Conservation (phyloP, 1,139 yeast genomes). For the Lodderomyces beijingensis region DNA sequence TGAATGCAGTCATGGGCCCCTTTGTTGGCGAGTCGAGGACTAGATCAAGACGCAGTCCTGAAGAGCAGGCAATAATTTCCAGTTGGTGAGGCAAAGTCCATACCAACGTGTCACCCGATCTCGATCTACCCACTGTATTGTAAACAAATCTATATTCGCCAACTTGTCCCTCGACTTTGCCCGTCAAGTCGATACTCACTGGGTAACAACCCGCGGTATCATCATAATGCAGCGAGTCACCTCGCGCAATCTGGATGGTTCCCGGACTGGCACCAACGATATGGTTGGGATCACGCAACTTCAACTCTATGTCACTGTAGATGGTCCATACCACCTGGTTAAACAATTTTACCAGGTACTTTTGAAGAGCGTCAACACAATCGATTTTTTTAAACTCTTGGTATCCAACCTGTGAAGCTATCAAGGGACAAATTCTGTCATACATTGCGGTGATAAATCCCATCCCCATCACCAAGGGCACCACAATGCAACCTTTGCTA, state of each 20-base stretch:
- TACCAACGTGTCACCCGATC: conserved; percentile 29
- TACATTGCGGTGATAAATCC: conserved; percentile 67
- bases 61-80: conserved; percentile 30
- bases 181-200: conserved; percentile 22
- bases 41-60: no score
- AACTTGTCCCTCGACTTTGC: conserved; percentile 19
- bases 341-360: conserved; percentile 32
- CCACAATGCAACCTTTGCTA: conserved; percentile 18
- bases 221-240: conserved; percentile 45
- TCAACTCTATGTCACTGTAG: conserved; percentile 34
- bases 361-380: conserved; percentile 13
- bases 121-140: conserved; percentile 25
- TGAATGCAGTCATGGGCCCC: conserved; percentile 60
- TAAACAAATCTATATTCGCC: conserved; percentile 31
- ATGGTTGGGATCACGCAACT: conserved; percentile 48
- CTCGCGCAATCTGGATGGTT: conserved; percentile 44
- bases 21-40: conserved; percentile 61
- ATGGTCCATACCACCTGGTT: conserved; percentile 42
- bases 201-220: conserved; percentile 42
- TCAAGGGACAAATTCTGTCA: conserved; percentile 46
- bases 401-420: conserved; percentile 64
- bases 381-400: conserved; percentile 25
- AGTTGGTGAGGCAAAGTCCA: conserved; percentile 71
- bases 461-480: conserved; percentile 56
- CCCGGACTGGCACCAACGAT: conserved; percentile 39